These are phyloP conservation scores for Trichophyton schoenleinii DNA, from an alignment of 2,329 filamentous ascomycete genomes.

Conservation along the genomic window DNA sequence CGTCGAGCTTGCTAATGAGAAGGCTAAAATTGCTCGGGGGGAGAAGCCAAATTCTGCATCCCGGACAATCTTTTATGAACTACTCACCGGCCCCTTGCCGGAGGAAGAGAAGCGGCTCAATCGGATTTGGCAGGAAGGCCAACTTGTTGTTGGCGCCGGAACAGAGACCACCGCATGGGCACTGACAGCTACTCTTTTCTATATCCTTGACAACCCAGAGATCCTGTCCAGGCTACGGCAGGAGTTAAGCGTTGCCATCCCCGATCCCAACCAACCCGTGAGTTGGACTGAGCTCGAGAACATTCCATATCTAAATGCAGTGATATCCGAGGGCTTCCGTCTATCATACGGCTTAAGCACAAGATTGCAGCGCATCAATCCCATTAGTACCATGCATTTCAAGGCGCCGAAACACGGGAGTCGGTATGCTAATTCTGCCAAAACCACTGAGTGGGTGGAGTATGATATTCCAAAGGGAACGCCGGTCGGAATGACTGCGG, in stretches of 20 bases:
- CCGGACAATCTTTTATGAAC: too few species aligned
- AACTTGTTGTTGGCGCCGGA: neutral
- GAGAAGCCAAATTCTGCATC: too few species aligned
- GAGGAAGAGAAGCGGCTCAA: neutral
- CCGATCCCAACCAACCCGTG: neutral
- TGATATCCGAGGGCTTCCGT: neutral
- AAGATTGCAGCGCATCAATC: neutral
- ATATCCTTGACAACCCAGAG: neutral
- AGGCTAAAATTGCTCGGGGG: too few species aligned
- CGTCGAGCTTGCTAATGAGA: too few species aligned
- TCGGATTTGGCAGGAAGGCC: neutral
- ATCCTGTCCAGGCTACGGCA: neutral
- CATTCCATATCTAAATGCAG: neutral
- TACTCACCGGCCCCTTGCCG: neutral
- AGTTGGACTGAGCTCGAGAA: neutral
- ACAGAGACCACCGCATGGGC: neutral
- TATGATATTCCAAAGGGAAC: neutral
- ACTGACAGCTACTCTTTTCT: neutral
- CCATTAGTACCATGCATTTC: neutral
- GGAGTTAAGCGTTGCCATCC: neutral
- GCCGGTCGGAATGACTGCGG: neutral
- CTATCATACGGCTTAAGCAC: neutral
- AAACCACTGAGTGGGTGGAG: neutral
- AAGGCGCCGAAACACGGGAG: neutral
- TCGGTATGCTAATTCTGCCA: neutral